phyloP scores from a whole-genome alignment of 1,284 basidiomycete species.

The Mycosarcoma mackinlayi region DNA sequence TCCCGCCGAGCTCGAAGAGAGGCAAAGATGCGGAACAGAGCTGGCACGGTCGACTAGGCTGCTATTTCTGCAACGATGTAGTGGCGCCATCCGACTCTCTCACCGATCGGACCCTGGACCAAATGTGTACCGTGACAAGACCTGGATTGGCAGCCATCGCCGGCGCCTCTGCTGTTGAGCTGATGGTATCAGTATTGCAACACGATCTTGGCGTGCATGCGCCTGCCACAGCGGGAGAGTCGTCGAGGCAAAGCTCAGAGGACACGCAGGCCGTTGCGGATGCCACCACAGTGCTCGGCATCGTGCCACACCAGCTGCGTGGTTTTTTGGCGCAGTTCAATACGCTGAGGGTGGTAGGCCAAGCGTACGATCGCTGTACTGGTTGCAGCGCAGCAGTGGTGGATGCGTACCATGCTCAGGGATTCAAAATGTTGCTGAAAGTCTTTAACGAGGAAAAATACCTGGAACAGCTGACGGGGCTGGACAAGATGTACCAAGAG shows the following conservation, averaged over 20 bases:
- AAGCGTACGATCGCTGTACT: conserved; percentile 88
- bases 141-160: conserved; percentile 94
- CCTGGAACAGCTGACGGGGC: conserved; percentile 83
- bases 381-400: conserved; percentile 74
- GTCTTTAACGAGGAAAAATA: conserved; percentile 85
- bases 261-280: conserved; percentile 31
- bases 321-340: conserved; percentile 88
- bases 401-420: conserved; percentile 72
- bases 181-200: conserved; percentile 87
- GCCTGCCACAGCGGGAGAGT: conserved; percentile 35
- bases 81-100: conserved; percentile 94
- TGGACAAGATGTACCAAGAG: conserved; percentile 74
- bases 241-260: conserved; percentile 19
- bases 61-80: conserved; percentile 98
- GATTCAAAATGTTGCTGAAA: conserved; percentile 81
- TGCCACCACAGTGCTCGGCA: conserved; percentile 72
- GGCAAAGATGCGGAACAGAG: conserved; percentile 29
- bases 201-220: conserved; percentile 71
- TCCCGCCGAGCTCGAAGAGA: background rate
- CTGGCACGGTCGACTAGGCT: conserved; percentile 73
- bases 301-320: conserved; percentile 92
- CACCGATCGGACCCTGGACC: conserved; percentile 92
- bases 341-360: conserved; percentile 83
- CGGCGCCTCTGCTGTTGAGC: conserved; percentile 87
- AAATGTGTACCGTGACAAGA: conserved; percentile 99